Evolutionary conservation across 805 yeast genomes (phyloP), one percentile per base, ranked within the genome.

Genomic region (Teunomyces aglyptinius): DNA sequence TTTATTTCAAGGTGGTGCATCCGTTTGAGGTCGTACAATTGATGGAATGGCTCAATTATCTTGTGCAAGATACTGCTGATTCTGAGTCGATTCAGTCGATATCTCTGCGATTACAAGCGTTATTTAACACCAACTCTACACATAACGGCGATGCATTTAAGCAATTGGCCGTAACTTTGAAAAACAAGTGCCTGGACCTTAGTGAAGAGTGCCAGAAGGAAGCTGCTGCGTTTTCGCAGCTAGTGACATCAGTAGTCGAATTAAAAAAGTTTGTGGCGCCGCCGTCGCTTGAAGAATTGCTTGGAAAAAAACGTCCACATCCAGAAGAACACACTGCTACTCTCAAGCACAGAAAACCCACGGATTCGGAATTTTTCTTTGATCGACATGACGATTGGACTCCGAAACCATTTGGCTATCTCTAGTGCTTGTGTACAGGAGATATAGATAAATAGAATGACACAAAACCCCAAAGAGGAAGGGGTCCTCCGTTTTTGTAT

Each of bases 321-420:
- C 22, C 43, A 20, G 28, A 49, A 65, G 60, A 48, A 57, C 56
- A 47, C 52, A 64, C n/a, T 41, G 49, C 44, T 31, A 5, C 11
- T 13, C 4, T 18, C 16, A 31, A 48, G 41, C 44, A 31, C 29
- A 32, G 6, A 19, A 19, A 32, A 40, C 27, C 49, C 35, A 18
- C 35, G 28, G 32, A 36, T n/a, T 27, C 18, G n/a, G 33, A 19
- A 48, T 51, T 49, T 53, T 34, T 65, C 4, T 72, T 76, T 53
- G 71, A 67, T 38, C 47, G 48, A 12, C 63, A 64, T 39, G 45
- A 60, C 0, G 52, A 68, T 29, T 82, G 86, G 85, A 57, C 58
- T 18, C 79, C 84, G 0, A 71, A 63, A 46, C 84, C 86, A 1
- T 81, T 82, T 62, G 87, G 87, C 13, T 46, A 20, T 16, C 29